These are phyloP conservation scores for Alternaria atra DNA, from an alignment of 2,329 filamentous ascomycete genomes.

Conservation along the genomic window DNA sequence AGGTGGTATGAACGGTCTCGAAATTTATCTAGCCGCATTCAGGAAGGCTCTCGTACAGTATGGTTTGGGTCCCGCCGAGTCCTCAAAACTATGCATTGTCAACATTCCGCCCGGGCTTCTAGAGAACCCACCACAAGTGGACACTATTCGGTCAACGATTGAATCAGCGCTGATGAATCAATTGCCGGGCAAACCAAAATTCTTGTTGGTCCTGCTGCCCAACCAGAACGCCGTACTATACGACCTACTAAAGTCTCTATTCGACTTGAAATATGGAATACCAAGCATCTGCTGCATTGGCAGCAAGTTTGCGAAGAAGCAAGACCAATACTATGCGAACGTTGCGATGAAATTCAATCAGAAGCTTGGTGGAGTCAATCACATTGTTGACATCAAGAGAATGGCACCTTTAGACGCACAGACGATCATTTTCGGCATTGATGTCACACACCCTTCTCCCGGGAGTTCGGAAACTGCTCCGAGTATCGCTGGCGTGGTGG, in stretches of 20 bases:
- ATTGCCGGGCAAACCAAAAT: slow-evolving; percentile 47
- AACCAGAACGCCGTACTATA: slow-evolving; percentile 43
- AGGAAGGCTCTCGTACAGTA: slow-evolving; percentile 29
- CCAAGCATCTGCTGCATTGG: slow-evolving; percentile 71
- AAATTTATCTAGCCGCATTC: slow-evolving; percentile 18
- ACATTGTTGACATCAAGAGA: slow-evolving; percentile 61
- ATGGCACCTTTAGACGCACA: slow-evolving; percentile 68
- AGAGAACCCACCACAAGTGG: not conserved
- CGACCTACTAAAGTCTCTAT: slow-evolving; percentile 70
- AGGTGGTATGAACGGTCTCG: slow-evolving; percentile 24
- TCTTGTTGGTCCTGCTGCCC: slow-evolving; percentile 45
- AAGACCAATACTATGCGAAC: slow-evolving; percentile 49
- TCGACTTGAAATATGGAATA: slow-evolving; percentile 73
- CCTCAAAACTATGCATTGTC: slow-evolving; percentile 19
- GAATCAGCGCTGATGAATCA: slow-evolving; percentile 58
- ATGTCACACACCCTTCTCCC: slow-evolving; percentile 87
- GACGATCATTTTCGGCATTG: slow-evolving; percentile 88
- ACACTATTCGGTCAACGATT: slow-evolving; percentile 67
- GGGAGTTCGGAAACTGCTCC: slow-evolving; percentile 68
- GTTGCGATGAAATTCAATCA: slow-evolving; percentile 67
- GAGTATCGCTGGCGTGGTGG: slow-evolving; percentile 82
- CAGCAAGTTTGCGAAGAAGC: slow-evolving; percentile 58
- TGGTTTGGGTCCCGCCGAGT: slow-evolving; percentile 32
- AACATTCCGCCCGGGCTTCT: slow-evolving; percentile 21
- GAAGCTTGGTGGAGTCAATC: slow-evolving; percentile 69